Conservation (phyloP, 2,329 filamentous ascomycete genomes). For the Pseudopithomyces chartarum region DNA sequence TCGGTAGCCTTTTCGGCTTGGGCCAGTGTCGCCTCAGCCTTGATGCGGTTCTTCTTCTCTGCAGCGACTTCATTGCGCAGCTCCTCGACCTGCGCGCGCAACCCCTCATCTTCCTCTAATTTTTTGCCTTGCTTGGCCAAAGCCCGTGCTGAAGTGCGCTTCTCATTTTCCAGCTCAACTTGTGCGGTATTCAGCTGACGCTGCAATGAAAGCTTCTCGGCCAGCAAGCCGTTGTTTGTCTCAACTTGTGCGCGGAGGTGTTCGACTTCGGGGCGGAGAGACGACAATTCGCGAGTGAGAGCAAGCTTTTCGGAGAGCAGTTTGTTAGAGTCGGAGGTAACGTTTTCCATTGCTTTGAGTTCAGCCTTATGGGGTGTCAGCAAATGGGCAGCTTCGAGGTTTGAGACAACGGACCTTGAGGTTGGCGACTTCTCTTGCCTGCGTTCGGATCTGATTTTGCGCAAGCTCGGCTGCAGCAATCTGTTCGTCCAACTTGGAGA, state of each 20-base stretch:
- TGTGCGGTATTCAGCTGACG: conserved; percentile 78
- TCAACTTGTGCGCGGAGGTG: conserved; percentile 63
- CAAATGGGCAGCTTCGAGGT: conserved; percentile 44
- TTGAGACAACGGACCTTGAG: conserved; percentile 59
- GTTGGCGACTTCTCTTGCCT: conserved; percentile 60
- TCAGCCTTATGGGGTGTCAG: conserved; percentile 62
- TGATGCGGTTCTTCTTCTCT: conserved; percentile 52
- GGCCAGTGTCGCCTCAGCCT: conserved; percentile 43
- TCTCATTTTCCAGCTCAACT: conserved; percentile 82
- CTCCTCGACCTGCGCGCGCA: conserved; percentile 50
- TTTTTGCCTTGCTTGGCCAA: conserved; percentile 54
- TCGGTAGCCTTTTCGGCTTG: conserved; percentile 44
- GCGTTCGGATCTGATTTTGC: conserved; percentile 57
- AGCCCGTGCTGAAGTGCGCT: conserved; percentile 67
- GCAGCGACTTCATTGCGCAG: conserved; percentile 53
- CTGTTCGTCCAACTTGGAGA: conserved; percentile 54
- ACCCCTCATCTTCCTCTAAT: conserved; percentile 55
- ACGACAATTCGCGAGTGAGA: conserved; percentile 63
- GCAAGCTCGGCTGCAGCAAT: conserved; percentile 50
- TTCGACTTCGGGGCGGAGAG: conserved; percentile 65
- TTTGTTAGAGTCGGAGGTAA: conserved; percentile 72
- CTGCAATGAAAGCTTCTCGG: conserved; percentile 80
- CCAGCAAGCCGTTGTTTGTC: conserved; percentile 69
- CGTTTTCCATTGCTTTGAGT: conserved; percentile 68
- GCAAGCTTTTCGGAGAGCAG: conserved; percentile 69